Base-by-base conservation (phyloP, 495 filamentous ascomycete species). In the Rhypophila decipiens region DNA sequence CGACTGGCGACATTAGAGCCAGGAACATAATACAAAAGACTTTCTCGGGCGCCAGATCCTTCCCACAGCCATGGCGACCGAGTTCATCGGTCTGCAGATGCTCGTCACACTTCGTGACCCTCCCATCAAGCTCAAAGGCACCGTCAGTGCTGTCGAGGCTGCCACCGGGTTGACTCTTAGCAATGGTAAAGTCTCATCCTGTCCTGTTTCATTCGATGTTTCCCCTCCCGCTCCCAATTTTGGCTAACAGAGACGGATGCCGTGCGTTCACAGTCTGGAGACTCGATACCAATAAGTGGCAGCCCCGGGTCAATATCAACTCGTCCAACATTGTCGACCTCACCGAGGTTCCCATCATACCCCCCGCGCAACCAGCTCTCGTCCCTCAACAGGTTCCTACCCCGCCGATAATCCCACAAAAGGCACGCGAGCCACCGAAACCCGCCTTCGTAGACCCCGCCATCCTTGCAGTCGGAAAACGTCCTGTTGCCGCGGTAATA, bases 61-160 rank as follows among this genome's bases (percentile, higher is more conserved):
- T 20, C 4, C 51, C 21, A 36, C 45, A 31, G 43, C 45, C 46
- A 66, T 66, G 64, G 55, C 62, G 18, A 34, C 59, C 50, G 75
- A 84, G 53, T 91, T 93, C 63, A 83, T 90, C 51, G 89, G 89
- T 24, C 77, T 88, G 58, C 80, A 82, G 48, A 86, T 95, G 61
- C 64, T 84, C 42, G 80, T 94, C 53, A 89, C 82, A 11, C 72
- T 95, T 42, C 77, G 69, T 43, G 64, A 80, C 40, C 88, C 88
- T 22, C 75, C 77, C 2, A 75, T 76, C 13, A 74, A 77, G 52
- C 65, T 96, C 38, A 77, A 79, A 51, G 91, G 91, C 35, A 76
- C 82, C 19, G 82, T 98, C 29, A 78, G 77, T 39, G 72, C 80
- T 53, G 81, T 96, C 24, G 68, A 74, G 20, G 77, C 84, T 39